phyloP scores from a whole-genome alignment of 2,329 filamentous ascomycete genomes.

The Calonectria hawksworthii region DNA sequence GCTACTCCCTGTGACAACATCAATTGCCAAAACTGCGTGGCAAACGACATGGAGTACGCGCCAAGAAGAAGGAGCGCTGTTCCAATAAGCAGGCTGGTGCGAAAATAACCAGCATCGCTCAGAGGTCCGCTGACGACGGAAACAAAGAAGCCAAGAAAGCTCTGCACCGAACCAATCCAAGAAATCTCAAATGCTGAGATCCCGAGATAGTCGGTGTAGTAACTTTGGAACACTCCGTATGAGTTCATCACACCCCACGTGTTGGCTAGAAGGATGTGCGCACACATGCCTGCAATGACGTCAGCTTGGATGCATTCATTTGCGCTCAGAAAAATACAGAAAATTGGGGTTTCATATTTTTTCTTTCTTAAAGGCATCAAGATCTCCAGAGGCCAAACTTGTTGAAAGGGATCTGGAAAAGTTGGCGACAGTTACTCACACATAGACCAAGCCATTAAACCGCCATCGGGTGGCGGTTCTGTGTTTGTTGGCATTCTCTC shows the following conservation, averaged over 20 bases:
- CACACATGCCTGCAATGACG: not conserved
- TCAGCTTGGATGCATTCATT: not conserved
- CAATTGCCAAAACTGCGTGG: slow-evolving; percentile 10
- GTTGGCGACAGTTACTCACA: not conserved
- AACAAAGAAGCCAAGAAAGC: slow-evolving; percentile 13
- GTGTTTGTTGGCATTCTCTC: not conserved
- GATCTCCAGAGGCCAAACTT: fast-evolving
- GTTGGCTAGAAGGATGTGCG: slow-evolving; percentile 14
- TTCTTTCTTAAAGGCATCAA: too few species aligned
- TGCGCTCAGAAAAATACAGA: not conserved
- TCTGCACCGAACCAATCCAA: slow-evolving; percentile 10
- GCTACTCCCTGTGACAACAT: slow-evolving; percentile 7
- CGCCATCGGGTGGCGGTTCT: not conserved
- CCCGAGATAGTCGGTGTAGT: not conserved
- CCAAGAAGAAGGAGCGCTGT: not conserved
- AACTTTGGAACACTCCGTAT: slow-evolving; percentile 14
- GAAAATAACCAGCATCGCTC: not conserved
- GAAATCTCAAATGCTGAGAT: slow-evolving; percentile 5
- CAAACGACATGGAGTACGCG: not conserved
- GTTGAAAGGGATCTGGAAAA: not conserved
- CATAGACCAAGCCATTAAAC: not conserved
- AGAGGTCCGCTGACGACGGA: not conserved
- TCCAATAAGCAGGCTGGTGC: not conserved
- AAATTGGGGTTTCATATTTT: too few species aligned
- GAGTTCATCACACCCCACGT: slow-evolving; percentile 17